A percentile compares a stretch with the other conserved stretches of the same genome.
Conservation (phyloP, 352 stramenopile genomes). For the Phytophthora multivora region DNA sequence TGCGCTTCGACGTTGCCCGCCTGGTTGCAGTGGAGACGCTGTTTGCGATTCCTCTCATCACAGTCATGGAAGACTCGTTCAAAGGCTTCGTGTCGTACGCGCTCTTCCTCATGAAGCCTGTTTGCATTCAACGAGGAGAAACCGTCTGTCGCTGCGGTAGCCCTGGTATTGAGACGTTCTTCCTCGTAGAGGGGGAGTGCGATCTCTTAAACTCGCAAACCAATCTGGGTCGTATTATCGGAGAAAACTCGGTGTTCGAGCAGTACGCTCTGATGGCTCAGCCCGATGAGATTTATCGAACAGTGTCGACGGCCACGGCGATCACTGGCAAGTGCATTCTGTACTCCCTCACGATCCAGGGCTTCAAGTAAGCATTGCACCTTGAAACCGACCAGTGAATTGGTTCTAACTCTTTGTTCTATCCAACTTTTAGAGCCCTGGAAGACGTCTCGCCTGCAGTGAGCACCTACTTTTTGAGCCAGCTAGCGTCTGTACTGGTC, state of each 20-base stretch:
- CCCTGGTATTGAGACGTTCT: slow-evolving; percentile 83
- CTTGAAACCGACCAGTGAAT: background rate
- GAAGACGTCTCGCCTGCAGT: slow-evolving; percentile 76
- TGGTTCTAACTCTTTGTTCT: background rate
- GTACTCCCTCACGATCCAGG: slow-evolving; percentile 81
- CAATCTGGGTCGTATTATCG: slow-evolving; percentile 58
- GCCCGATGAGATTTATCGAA: slow-evolving; percentile 76
- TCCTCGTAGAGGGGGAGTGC: slow-evolving; percentile 84
- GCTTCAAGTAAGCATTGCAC: slow-evolving; percentile 61
- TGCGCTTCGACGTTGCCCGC: slow-evolving; percentile 81
- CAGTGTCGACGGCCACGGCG: slow-evolving; percentile 70
- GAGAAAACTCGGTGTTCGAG: slow-evolving; percentile 80
- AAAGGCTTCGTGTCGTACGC: slow-evolving; percentile 90
- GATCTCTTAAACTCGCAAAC: slow-evolving; percentile 79
- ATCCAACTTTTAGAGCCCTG: slow-evolving; percentile 38
- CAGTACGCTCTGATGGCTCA: slow-evolving; percentile 81
- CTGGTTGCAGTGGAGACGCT: slow-evolving; percentile 79
- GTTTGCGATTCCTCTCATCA: slow-evolving; percentile 83
- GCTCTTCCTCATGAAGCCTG: slow-evolving; percentile 79
- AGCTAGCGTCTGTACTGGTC: slow-evolving; percentile 71
- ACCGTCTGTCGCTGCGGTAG: slow-evolving; percentile 76
- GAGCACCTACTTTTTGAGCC: slow-evolving; percentile 82
- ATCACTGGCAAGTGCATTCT: slow-evolving; percentile 74
- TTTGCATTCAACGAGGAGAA: slow-evolving; percentile 72
- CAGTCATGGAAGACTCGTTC: slow-evolving; percentile 87